phyloP scores from a whole-genome alignment of 495 filamentous ascomycete species.

The Podospora appendiculata region DNA sequence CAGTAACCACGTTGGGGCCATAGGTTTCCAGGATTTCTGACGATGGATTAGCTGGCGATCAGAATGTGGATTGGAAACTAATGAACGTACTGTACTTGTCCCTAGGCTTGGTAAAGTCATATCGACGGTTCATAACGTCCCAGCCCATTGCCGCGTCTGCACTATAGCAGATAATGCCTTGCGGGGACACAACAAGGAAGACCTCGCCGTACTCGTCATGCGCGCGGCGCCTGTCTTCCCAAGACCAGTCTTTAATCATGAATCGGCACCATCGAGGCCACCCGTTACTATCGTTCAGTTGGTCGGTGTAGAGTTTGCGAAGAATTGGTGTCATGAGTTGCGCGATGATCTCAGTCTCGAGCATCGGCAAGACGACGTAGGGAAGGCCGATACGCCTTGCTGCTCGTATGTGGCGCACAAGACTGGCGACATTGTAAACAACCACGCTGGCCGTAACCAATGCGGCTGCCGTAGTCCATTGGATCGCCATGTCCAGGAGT shows the following conservation, averaged over 20 bases:
- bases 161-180: not conserved
- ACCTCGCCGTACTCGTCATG: slow-evolving; percentile 15
- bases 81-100: not conserved
- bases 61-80: not conserved
- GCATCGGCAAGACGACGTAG: not conserved
- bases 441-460: not conserved
- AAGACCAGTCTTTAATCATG: slow-evolving; percentile 19
- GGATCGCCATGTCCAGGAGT: not conserved
- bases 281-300: slow-evolving; percentile 1
- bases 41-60: not conserved
- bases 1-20: slow-evolving; percentile 14
- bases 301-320: not conserved
- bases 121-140: not conserved
- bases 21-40: slow-evolving; percentile 17
- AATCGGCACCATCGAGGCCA: slow-evolving; percentile 19
- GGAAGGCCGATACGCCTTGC: not conserved
- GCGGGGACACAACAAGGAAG: slow-evolving; percentile 11
- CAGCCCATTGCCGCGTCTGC: not conserved
- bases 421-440: not conserved
- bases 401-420: not conserved
- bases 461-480: not conserved
- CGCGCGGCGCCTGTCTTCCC: slow-evolving; percentile 16
- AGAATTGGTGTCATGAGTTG: not conserved
- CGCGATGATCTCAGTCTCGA: not conserved
- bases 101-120: not conserved